phyloP scores from a whole-genome alignment of 345 rosid genomes.

The Aethionema arabicum region DNA sequence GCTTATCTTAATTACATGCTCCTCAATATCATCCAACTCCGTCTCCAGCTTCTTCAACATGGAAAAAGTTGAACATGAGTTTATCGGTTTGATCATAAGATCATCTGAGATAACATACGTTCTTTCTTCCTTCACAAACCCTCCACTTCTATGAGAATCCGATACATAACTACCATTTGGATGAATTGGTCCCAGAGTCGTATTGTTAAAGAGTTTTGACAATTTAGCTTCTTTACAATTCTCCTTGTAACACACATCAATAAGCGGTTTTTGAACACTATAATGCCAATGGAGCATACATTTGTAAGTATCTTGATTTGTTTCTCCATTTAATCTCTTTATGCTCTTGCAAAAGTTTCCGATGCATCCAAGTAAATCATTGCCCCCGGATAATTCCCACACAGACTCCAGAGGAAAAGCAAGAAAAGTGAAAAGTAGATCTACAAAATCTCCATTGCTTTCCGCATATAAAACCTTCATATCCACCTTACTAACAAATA shows the following conservation, averaged over 20 bases:
- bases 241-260: conserved; percentile 4
- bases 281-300: background rate
- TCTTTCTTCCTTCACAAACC: background rate
- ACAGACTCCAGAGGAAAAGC: background rate
- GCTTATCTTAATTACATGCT: too few relatives aligned
- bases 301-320: background rate
- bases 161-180: too few relatives aligned
- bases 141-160: too few relatives aligned
- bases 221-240: too few relatives aligned
- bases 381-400: background rate
- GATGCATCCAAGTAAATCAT: background rate
- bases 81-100: background rate
- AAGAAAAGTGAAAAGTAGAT: conserved; percentile 10
- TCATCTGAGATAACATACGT: background rate
- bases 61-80: background rate
- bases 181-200: too few relatives aligned
- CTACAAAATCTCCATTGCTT: conserved; percentile 7
- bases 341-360: conserved; percentile 15
- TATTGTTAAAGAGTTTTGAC: too few relatives aligned
- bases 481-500: background rate
- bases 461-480: conserved; percentile 6
- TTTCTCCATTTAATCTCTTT: too few relatives aligned
- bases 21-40: too few relatives aligned
- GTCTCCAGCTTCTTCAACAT: background rate
- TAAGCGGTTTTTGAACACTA: background rate